Evolutionary conservation across 768 basidiomycete species (phyloP), one percentile per base, ranked within the genome.

Genomic region (Tephrocybe sp.): DNA sequence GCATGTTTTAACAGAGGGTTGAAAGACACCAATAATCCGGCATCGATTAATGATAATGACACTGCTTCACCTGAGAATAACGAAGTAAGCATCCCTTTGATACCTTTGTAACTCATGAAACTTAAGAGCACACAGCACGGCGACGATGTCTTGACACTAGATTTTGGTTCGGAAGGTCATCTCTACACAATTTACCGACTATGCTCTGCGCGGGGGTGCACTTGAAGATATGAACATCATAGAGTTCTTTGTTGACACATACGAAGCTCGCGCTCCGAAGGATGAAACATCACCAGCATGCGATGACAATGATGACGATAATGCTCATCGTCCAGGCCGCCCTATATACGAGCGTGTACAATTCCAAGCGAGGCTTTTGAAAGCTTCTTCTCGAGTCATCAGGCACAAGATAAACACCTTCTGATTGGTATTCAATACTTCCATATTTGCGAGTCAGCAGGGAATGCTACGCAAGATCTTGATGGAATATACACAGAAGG

Each of bases 131-230:
- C n/a, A n/a, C n/a, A n/a, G n/a, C n/a, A n/a, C n/a, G n/a, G n/a
- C 59, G 0, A 8, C 28, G 27, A n/a, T 65, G 2, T 50, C 26
- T 8, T 38, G 5, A 38, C 36, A 12, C 36, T 38, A 8, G 36
- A 38, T 38, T 38, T 38, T 15, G 24, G 36, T 18, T 38, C 36
- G 4, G 19, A 5, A 8, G 36, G 36, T 5, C 36, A 38, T 16
- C 16, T 38, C 18, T 38, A 38, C 36, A 15, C 36, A 38, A 18
- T 38, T 38, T 13, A 38, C 36, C 9, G 36, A 38, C 24, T 38
- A 38, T 21, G 4, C 9, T 4, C 18, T 22, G 6, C 36, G 36
- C 36, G 36, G 36, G 8, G 24, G 18, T 18, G 36, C 36, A 13
- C 9, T 38, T 16, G 36, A 38, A 5, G 13, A 21, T 13, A 38